Percentiles rank a stretch among this genome's conserved stretches.
phyloP scores from a whole-genome alignment of 1,139 yeast species.

The Pichia sp. region DNA sequence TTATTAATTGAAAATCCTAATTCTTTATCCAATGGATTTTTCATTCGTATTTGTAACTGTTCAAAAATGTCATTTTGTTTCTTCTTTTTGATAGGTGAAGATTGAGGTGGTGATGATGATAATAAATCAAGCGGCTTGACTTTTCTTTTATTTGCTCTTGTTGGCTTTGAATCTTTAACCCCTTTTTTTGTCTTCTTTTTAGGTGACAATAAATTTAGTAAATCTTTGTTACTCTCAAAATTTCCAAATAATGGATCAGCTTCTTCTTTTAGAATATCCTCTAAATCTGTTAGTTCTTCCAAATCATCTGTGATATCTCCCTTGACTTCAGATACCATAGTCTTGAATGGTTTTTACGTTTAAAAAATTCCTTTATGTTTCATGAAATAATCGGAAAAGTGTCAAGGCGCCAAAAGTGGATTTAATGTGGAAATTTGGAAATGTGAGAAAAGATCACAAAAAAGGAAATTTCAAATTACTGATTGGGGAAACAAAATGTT shows the following conservation, averaged over 20 bases:
- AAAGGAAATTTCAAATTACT: background rate
- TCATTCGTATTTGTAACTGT: constrained; percentile 6
- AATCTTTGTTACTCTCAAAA: constrained; percentile 1
- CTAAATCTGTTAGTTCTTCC: constrained; percentile 5
- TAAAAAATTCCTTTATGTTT: background rate
- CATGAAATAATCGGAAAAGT: background rate
- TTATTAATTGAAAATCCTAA: constrained; percentile 11
- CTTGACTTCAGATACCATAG: background rate
- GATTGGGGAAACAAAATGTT: background rate
- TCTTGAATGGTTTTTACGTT: background rate
- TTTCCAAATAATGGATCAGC: constrained; percentile 15
- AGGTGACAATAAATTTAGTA: constrained; percentile 6
- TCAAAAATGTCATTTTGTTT: constrained; percentile 3
- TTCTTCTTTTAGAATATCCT: constrained; percentile 1
- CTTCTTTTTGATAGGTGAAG: background rate
- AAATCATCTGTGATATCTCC: constrained; percentile 9
- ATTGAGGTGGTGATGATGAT: background rate
- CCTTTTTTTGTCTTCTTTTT: background rate
- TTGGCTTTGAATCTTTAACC: background rate
- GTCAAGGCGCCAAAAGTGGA: background rate
- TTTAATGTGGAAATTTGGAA: background rate
- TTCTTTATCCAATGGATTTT: constrained; percentile 10
- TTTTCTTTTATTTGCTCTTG: background rate
- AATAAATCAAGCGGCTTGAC: background rate
- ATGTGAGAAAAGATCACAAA: background rate